phyloP scores from a whole-genome alignment of 1,284 basidiomycete genomes.

The Cutaneotrichosporon cyanovorans region DNA sequence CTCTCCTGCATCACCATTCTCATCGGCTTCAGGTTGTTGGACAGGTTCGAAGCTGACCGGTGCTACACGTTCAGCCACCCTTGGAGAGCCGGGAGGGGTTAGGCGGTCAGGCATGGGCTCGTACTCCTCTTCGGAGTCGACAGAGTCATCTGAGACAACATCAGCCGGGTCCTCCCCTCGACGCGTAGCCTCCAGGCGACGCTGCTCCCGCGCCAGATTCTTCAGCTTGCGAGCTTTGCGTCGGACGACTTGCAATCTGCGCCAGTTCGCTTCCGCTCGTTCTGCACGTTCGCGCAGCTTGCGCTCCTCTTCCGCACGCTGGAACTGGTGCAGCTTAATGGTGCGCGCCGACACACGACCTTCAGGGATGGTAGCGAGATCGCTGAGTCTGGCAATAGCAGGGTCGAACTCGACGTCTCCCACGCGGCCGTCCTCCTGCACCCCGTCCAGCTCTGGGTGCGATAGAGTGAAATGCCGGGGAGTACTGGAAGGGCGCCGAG shows the following conservation, averaged over 20 bases:
- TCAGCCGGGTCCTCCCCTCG: conserved; percentile 20
- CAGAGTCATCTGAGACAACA: conserved; percentile 30
- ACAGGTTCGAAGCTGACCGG: conserved; percentile 10
- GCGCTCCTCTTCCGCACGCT: conserved; percentile 8
- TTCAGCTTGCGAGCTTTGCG: conserved; percentile 25
- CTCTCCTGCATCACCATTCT: conserved; percentile 4
- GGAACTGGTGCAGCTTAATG: conserved; percentile 22
- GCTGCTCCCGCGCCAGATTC: conserved; percentile 24
- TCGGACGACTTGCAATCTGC: conserved; percentile 26
- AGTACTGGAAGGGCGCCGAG: not conserved
- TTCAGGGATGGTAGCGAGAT: conserved; percentile 26
- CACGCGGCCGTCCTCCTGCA: conserved; percentile 26
- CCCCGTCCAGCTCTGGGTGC: conserved; percentile 20
- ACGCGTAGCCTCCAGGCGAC: conserved; percentile 17
- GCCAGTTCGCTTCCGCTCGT: conserved; percentile 20
- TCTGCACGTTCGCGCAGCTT: conserved; percentile 15
- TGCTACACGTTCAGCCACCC: conserved; percentile 10
- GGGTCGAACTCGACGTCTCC: conserved; percentile 22
- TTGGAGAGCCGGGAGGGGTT: conserved; percentile 31
- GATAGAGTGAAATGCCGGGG: not conserved
- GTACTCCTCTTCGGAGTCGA: conserved; percentile 36
- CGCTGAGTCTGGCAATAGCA: conserved; percentile 19
- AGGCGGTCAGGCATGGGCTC: conserved; percentile 32
- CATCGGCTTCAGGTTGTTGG: conserved; percentile 4
- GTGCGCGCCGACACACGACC: conserved; percentile 29